Base-by-base conservation (phyloP, 73 alveolate species). In the Diophrys appendiculata region DNA sequence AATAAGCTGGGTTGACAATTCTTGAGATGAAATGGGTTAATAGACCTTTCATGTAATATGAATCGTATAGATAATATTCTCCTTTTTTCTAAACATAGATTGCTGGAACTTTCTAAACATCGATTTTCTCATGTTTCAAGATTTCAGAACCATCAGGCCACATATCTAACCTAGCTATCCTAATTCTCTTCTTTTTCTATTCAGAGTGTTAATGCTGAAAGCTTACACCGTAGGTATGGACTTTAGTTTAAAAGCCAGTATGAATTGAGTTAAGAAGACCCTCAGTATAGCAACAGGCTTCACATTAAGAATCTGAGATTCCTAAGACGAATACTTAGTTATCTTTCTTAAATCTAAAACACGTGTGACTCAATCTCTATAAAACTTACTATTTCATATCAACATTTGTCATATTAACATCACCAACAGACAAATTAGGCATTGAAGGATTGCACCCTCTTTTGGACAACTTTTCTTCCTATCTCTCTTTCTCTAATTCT, bases 81-180 rank as follows among this genome's bases (percentile, higher is more conserved):
- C 84, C 84, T n/a, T 82, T 73, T 35, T 82, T 82, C 64, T 55
- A 69, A 31, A 82, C 90, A 29, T 32, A 70, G 75, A 82, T 82
- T 32, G 34, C 64, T 0, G 90, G 90, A 0, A 82, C 90, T 5
- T 70, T 1, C 24, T 34, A 52, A 55, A 72, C 34, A 28, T 65
- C 74, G 5, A 72, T 81, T 27, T 33, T 73, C 54, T 82, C 90
- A 64, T 82, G 72, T 55, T 73, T 5, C 18, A 74, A 26, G 30
- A 65, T 23, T 22, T 72, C 73, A 26, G 33, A 1, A 14, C 69
- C 74, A 2, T 54, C 14, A 31, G 14, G 60, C 60, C 60, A 82
- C 14, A 69, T 22, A 73, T 82, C 90, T 26, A 82, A 34, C 28
- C 90, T 54, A 1, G 84, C 90, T 2, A 82, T 55, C 65, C 74